phyloP scores from a whole-genome alignment of 2,329 filamentous ascomycete species.

The Alternaria metachromatica region DNA sequence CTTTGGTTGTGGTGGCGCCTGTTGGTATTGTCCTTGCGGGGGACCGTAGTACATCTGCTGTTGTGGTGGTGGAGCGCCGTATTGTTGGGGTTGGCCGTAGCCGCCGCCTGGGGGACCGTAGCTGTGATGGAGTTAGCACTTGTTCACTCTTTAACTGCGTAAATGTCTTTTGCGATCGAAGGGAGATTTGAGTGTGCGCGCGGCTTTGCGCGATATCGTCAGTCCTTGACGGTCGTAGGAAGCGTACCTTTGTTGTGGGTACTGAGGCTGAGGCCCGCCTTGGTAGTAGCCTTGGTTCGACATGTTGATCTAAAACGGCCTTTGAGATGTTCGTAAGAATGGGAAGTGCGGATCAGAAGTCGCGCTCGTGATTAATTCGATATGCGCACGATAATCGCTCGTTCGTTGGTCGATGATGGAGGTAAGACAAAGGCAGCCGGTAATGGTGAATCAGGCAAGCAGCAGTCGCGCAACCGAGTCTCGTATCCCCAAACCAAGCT shows the following conservation, averaged over 20 bases:
- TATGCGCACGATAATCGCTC: not conserved
- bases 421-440: not conserved
- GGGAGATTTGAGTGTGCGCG: not conserved
- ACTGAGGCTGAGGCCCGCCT: constrained; percentile 46
- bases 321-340: not conserved
- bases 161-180: not conserved
- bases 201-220: not conserved
- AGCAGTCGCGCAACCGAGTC: not conserved
- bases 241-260: constrained; percentile 45
- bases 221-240: not conserved
- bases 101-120: constrained; percentile 28
- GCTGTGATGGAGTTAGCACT: constrained; percentile 11
- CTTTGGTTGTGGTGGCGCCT: constrained; percentile 53
- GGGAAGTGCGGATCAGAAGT: not conserved
- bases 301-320: constrained; percentile 16
- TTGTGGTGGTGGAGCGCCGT: constrained; percentile 35
- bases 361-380: not conserved
- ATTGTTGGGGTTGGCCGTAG: constrained; percentile 19
- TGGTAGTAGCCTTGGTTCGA: constrained; percentile 49
- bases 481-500: not conserved
- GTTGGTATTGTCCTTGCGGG: constrained; percentile 55
- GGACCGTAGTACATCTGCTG: constrained; percentile 37
- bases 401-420: not conserved
- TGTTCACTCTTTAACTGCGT: not conserved
- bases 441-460: not conserved